Evolutionary conservation across 441 rosid species (phyloP), one percentile per base, ranked within the genome.

Genomic region (Pelargonium citronellum): DNA sequence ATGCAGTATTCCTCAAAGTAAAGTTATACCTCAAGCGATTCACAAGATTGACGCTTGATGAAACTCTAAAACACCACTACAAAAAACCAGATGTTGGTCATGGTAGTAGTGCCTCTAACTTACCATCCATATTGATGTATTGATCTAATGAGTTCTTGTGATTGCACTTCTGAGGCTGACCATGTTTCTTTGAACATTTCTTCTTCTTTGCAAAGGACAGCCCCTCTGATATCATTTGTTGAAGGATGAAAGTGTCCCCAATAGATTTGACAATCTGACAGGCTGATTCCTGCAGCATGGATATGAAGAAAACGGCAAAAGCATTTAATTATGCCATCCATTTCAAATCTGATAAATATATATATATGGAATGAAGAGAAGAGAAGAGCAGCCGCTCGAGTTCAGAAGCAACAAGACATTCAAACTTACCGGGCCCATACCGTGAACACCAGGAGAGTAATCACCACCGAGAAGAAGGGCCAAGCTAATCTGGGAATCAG

Each of bases 391-490:
- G 53, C 7, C 53, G 63, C 70, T 7, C 13, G 41, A 75, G 46
- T 66, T 49, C 30, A 73, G 70, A 72, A 69, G 80, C 69, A 69
- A 47, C 57, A 73, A 74, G 67, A 70, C 66, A 46, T 60, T 58
- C 22, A 73, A 67, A 82, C 88, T 67, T 79, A 91, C 99, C 71
- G 79, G 87, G 74, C 97, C 94, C 64, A 95, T 79, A 75, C 96
- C 96, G 69, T 82, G 89, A 75, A 95, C 87, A 70, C 97, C 92
- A 8, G 69, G 89, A 67, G 87, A 89, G 81, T 91, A 95, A 77
- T 95, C 99, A 74, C 97, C 68, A 78, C 99, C 97, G 71, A 95
- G 92, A 74, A 95, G 83, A 77, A 91, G 89, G 43, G 95, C 96
- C 64, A 95, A 73, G 41, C 91, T 77, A 75, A 95, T 89, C 97